Evolutionary conservation across 257 asterid genomes (phyloP).

Genomic region (Schizonepeta tenuifolia): DNA sequence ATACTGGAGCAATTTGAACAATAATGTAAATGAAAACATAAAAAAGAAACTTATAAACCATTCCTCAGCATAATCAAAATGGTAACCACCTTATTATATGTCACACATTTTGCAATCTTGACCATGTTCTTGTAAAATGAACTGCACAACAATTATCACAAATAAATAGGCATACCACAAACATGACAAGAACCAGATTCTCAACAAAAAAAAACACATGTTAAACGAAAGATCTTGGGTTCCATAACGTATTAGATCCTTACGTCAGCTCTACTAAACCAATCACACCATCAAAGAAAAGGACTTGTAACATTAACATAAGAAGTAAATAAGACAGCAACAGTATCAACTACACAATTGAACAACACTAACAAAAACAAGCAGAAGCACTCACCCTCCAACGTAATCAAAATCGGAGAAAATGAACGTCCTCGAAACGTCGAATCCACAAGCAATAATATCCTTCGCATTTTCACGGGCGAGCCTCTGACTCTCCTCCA

Average conservation of each 20-base stretch:
- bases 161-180: conserved; percentile 5
- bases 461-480: conserved; percentile 99
- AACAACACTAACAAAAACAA: neutral
- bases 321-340: neutral
- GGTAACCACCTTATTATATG: conserved; percentile 77
- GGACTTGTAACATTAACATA: neutral
- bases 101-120: conserved; percentile 80
- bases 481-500: conserved; percentile 93
- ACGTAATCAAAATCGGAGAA: conserved; percentile 89
- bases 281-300: conserved; percentile 1
- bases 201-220: neutral
- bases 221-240: neutral
- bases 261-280: conserved; percentile 1
- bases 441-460: conserved; percentile 98
- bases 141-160: conserved; percentile 45
- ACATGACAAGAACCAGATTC: conserved; percentile 16
- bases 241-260: conserved; percentile 5
- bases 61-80: neutral
- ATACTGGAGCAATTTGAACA: neutral
- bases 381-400: conserved; percentile 74
- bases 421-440: conserved; percentile 83
- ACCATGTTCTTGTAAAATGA: conserved; percentile 92
- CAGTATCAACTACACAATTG: neutral
- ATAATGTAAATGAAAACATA: neutral
- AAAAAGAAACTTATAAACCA: neutral